Evolutionary conservation across 345 rosid genomes (phyloP).

Genomic region (Cochlearia excelsa): DNA sequence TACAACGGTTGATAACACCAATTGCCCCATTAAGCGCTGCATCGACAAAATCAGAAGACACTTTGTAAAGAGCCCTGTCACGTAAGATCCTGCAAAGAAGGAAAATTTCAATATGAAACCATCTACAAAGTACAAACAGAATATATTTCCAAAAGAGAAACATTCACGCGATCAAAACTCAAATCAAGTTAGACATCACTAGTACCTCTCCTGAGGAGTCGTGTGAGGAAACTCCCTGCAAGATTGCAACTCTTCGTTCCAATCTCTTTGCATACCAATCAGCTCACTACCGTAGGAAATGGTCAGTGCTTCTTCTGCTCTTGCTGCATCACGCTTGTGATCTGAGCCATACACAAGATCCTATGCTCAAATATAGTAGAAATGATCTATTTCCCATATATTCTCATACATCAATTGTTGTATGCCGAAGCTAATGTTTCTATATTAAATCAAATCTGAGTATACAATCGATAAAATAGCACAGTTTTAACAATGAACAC

Average conservation of each 20-base stretch:
- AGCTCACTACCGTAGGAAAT: slow-evolving; percentile 97
- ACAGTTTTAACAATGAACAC: too few relatives aligned
- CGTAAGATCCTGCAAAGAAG: slow-evolving; percentile 73
- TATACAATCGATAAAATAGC: too few relatives aligned
- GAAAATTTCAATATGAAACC: background rate
- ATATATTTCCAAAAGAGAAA: slow-evolving; percentile 2
- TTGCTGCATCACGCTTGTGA: slow-evolving; percentile 93
- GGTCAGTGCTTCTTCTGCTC: slow-evolving; percentile 92
- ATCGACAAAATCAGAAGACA: slow-evolving; percentile 97
- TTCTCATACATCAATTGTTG: too few relatives aligned
- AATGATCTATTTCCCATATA: too few relatives aligned
- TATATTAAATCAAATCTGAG: too few relatives aligned
- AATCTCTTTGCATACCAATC: slow-evolving; percentile 99
- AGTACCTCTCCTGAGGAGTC: slow-evolving; percentile 87
- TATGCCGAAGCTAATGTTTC: too few relatives aligned
- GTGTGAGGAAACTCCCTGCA: slow-evolving; percentile 96
- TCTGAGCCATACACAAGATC: slow-evolving; percentile 37
- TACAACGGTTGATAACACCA: slow-evolving; percentile 96
- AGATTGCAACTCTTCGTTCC: slow-evolving; percentile 99
- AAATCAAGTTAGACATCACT: slow-evolving; percentile 1
- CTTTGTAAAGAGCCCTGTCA: slow-evolving; percentile 98
- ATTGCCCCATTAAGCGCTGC: slow-evolving; percentile 92
- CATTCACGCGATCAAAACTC: background rate
- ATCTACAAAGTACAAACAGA: background rate
- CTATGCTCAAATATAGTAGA: too few relatives aligned